Percentiles rank a stretch among this genome's conserved stretches.
These are phyloP conservation scores for Trebouxia sp. DNA, from an alignment of 139 green algal genomes.

Conservation along the genomic window DNA sequence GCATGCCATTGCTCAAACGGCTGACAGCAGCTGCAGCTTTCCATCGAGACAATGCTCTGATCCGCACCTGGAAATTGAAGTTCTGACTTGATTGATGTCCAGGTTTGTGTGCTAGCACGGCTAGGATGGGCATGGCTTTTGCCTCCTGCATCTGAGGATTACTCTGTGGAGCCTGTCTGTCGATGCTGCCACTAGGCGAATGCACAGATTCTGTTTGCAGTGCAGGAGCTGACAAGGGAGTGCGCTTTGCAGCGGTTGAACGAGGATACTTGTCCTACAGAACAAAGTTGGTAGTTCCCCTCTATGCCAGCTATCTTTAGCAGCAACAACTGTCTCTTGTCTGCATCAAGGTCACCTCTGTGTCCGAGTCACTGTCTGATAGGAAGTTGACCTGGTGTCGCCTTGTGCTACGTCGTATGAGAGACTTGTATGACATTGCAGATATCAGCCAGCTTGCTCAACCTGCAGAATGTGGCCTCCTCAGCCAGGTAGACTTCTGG, in stretches of 20 bases:
- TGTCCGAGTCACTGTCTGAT: conserved; percentile 14
- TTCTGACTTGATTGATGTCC: too few species aligned
- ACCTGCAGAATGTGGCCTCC: too few species aligned
- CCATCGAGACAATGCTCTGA: too few species aligned
- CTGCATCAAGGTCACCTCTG: not conserved
- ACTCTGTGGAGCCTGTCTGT: not conserved
- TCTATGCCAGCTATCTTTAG: too few species aligned
- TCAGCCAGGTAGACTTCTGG: too few species aligned
- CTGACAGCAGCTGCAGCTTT: too few species aligned
- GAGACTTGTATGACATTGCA: conserved; percentile 10
- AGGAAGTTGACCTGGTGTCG: not conserved
- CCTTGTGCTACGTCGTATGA: conserved; percentile 6
- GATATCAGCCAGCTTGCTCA: not conserved
- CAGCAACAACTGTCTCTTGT: too few species aligned
- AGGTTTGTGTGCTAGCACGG: too few species aligned
- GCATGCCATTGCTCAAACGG: too few species aligned
- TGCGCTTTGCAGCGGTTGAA: not conserved
- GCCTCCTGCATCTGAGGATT: not conserved
- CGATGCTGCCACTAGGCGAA: not conserved
- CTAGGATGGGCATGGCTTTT: too few species aligned
- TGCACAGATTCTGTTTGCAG: not conserved
- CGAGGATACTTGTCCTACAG: not conserved
- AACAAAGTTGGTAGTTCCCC: not conserved
- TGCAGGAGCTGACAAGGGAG: not conserved
- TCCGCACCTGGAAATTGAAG: too few species aligned